Base-by-base conservation (phyloP, 2,329 filamentous ascomycete genomes). In the Aspergillus ibericus region DNA sequence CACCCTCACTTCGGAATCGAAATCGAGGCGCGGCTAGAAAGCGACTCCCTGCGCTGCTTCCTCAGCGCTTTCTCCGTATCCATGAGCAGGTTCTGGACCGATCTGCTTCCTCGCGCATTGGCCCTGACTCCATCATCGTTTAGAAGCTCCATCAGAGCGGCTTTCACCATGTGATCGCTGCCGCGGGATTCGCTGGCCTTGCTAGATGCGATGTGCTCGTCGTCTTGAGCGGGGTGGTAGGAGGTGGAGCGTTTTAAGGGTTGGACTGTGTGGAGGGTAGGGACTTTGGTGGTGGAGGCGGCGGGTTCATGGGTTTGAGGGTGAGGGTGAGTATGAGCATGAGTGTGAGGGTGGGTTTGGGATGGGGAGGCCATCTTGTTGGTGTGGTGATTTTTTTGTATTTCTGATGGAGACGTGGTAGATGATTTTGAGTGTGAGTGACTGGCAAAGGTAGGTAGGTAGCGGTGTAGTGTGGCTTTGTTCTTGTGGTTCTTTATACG, bases 51-150 rank as follows among this genome's bases (percentile, higher is more conserved):
- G 29, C 64, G 48, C 27, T 63, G 34, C 36, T 53, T 53, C 25
- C 60, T 58, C 56, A 86, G 72, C 65, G 86, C 83, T 66, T 82
- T 81, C 67, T 87, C 84, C 18, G 84, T 85, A 65, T 86, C 83
- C 81, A 87, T 81, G 25, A 87, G 75, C 13, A 83, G 77, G 18
- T 80, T 78, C 70, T 86, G 84, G 34, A 86, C 82, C 81, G 83
- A 86, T 59, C 79, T 83, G 49, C 84, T 82, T 68, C 84, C 81
- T 1, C 77, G 75, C 27, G 74, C 72, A 59, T 85, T 82, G 47
- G 70, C 72, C 42, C 83, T 81, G 15, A 85, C 82, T 36, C 79
- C 74, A 22, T 83, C 81, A 72, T 83, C 86, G 73, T 86, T 87
- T 66, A 87, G 80, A 13, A 87, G 79, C 70, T 86, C 84, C 5